Evolutionary conservation across 345 rosid genomes (phyloP).

Genomic region (Camelina hispida): DNA sequence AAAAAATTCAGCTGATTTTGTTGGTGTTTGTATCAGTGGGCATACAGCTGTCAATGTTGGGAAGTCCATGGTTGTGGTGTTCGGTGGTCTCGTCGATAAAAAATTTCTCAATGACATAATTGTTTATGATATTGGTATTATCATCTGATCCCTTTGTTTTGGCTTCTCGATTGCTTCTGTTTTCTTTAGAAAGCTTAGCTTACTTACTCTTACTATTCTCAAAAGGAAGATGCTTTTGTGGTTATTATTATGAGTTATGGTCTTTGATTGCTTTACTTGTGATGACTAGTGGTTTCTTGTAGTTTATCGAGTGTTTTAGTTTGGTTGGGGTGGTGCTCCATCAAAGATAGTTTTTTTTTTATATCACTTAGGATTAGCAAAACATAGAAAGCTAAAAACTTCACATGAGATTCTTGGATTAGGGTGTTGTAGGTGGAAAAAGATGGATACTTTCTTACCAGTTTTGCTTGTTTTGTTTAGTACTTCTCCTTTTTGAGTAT

Average conservation of each 20-base stretch:
- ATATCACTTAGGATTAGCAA: neutral
- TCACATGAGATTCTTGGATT: neutral
- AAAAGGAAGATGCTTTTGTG: neutral
- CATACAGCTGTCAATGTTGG: constrained; percentile 81
- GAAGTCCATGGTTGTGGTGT: constrained; percentile 80
- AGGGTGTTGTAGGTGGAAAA: constrained; percentile 4
- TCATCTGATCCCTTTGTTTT: neutral
- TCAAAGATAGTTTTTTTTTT: constrained; percentile 8
- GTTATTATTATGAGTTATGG: neutral
- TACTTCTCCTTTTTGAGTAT: neutral
- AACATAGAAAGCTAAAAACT: constrained; percentile 8
- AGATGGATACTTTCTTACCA: constrained; percentile 3
- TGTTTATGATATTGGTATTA: constrained; percentile 83
- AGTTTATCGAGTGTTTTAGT: neutral
- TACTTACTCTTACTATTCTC: neutral
- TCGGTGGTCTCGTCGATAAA: constrained; percentile 89
- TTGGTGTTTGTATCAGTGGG: constrained; percentile 57
- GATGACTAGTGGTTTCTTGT: neutral
- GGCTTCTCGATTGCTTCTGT: neutral
- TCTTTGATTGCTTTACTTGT: constrained; percentile 4
- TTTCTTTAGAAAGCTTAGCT: neutral
- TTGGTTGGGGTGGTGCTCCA: neutral
- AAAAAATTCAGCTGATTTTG: constrained; percentile 19
- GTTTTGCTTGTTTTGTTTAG: neutral
- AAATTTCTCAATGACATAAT: constrained; percentile 70